These are phyloP conservation scores for Cicer judaicum DNA, from an alignment of 306 rosid species.

Conservation along the genomic window DNA sequence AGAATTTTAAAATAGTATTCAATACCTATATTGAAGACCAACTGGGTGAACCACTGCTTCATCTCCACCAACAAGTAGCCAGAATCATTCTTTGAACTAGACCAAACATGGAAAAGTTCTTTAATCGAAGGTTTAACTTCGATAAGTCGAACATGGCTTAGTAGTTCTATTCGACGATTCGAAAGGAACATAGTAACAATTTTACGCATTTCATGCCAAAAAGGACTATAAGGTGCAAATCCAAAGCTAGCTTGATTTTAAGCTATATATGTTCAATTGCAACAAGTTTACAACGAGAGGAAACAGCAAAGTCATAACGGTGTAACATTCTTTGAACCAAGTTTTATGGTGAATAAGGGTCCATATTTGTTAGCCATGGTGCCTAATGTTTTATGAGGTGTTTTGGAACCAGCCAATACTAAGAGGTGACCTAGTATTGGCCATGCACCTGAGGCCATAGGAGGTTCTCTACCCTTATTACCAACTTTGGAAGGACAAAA, in stretches of 20 bases:
- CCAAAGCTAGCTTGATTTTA: constrained; percentile 42
- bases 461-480: constrained; percentile 29
- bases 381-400: constrained; percentile 37
- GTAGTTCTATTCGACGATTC: constrained; percentile 29
- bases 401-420: constrained; percentile 16
- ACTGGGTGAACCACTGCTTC: constrained; percentile 34
- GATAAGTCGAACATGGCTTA: constrained; percentile 16
- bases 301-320: constrained; percentile 33
- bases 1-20: background rate
- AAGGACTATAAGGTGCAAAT: constrained; percentile 47
- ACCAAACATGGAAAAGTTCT: constrained; percentile 39
- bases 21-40: constrained; percentile 27
- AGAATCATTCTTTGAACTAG: background rate
- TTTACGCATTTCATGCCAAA: constrained; percentile 52
- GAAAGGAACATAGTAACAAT: constrained; percentile 37
- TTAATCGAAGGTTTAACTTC: constrained; percentile 31
- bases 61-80: constrained; percentile 39
- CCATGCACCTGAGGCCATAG: constrained; percentile 46
- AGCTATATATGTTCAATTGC: constrained; percentile 34
- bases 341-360: constrained; percentile 40
- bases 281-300: constrained; percentile 35
- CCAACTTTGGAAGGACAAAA: constrained; percentile 7
- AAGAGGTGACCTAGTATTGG: constrained; percentile 49
- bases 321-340: constrained; percentile 47
- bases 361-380: constrained; percentile 49